These are phyloP conservation scores for Diversispora eburnea DNA, from an alignment of 192 early-diverging fungal genomes.

Conservation along the genomic window DNA sequence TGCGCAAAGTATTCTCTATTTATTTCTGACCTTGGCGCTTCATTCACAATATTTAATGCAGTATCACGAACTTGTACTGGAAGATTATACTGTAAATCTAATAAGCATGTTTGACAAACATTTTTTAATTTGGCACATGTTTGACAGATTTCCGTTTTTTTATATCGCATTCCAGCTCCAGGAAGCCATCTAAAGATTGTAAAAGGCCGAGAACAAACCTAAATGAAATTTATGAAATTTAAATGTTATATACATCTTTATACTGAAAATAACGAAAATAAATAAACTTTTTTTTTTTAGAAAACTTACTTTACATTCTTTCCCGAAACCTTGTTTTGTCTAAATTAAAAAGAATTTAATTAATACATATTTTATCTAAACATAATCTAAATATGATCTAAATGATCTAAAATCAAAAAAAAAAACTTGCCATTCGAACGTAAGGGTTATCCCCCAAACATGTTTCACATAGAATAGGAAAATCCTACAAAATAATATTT, in stretches of 20 bases:
- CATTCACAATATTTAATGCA: conserved; percentile 69
- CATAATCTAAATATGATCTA: neutral
- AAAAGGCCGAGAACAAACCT: conserved; percentile 86
- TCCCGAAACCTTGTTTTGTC: conserved; percentile 69
- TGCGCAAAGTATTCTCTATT: conserved; percentile 88
- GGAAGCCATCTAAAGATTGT: conserved; percentile 97
- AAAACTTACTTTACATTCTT: conserved; percentile 65
- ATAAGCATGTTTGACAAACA: conserved; percentile 94
- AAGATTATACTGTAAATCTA: conserved; percentile 93
- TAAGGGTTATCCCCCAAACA: conserved; percentile 98
- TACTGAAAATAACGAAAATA: neutral
- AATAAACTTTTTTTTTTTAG: too few species aligned
- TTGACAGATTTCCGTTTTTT: conserved; percentile 98
- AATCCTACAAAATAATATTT: conserved; percentile 46
- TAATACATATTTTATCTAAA: neutral
- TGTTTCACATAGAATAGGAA: conserved; percentile 92
- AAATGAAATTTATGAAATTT: neutral
- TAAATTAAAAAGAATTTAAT: conserved; percentile 14
- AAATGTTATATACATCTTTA: conserved; percentile 1
- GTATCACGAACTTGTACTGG: conserved; percentile 93
- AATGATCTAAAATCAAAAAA: neutral
- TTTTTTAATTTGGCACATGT: conserved; percentile 98
- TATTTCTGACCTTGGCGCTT: conserved; percentile 77
- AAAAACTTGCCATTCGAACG: conserved; percentile 83
- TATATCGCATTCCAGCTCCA: conserved; percentile 91